phyloP scores from a whole-genome alignment of 345 rosid species.

The Brassica carinata region DNA sequence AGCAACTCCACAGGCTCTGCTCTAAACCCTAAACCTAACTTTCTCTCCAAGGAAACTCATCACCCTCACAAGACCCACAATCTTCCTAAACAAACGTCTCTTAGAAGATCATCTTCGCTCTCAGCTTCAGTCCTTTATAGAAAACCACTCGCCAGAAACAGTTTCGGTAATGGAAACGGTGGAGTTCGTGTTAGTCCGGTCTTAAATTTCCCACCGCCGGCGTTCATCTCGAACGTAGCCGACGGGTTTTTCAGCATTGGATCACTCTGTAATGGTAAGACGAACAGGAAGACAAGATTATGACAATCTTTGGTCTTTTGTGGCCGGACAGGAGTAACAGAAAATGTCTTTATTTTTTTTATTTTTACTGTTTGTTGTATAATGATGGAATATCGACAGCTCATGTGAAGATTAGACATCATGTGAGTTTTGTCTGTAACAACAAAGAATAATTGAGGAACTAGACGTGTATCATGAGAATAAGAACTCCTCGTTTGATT shows the following conservation, averaged over 20 bases:
- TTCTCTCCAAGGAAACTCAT: slow-evolving; percentile 43
- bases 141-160: slow-evolving; percentile 56
- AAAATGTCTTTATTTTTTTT: neutral
- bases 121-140: slow-evolving; percentile 47
- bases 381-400: slow-evolving; percentile 38
- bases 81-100: slow-evolving; percentile 57
- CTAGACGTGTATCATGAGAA: slow-evolving; percentile 17
- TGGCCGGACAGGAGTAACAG: slow-evolving; percentile 18
- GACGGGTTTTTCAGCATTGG: slow-evolving; percentile 68
- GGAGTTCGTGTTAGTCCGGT: slow-evolving; percentile 66
- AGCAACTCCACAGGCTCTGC: slow-evolving; percentile 92
- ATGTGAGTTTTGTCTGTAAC: slow-evolving; percentile 48
- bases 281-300: slow-evolving; percentile 62
- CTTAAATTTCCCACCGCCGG: slow-evolving; percentile 67
- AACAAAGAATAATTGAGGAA: slow-evolving; percentile 27
- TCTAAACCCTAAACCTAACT: slow-evolving; percentile 52
- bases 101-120: slow-evolving; percentile 49
- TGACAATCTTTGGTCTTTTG: slow-evolving; percentile 31
- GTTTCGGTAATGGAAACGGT: slow-evolving; percentile 60
- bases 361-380: slow-evolving; percentile 22
- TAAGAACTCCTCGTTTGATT: slow-evolving; percentile 13
- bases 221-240: slow-evolving; percentile 65
- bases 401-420: slow-evolving; percentile 54
- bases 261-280: slow-evolving; percentile 73
- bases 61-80: slow-evolving; percentile 39